A percentile compares a stretch with the other conserved stretches of the same genome.
Conservation (phyloP, 139 green algal genomes). For the Nannochloris sp. region DNA sequence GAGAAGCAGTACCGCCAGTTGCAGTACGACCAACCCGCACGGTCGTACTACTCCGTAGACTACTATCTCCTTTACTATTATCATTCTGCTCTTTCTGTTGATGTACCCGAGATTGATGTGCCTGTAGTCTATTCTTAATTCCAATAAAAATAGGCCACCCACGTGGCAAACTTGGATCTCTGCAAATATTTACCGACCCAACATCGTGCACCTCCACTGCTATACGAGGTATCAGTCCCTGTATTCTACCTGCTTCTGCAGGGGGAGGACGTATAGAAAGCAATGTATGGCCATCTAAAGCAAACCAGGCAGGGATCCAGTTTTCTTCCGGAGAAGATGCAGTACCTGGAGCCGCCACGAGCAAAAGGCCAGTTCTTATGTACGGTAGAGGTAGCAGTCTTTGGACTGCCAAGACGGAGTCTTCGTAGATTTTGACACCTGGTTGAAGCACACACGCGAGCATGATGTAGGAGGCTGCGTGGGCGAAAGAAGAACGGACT, state of each 20-base stretch:
- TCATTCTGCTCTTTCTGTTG: no score
- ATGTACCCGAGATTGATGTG: no score
- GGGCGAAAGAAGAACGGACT: neutral
- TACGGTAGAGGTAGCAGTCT: slow-evolving; percentile 4
- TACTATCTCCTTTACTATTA: no score
- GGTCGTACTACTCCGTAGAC: no score
- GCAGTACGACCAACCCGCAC: no score
- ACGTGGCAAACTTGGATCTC: neutral
- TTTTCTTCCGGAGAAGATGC: neutral
- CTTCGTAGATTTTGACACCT: neutral
- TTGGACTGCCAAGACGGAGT: neutral
- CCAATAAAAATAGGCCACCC: neutral
- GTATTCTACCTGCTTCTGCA: neutral
- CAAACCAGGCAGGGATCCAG: neutral
- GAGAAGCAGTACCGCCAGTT: no score
- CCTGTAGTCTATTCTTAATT: no score
- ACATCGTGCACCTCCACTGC: neutral
- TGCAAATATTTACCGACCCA: neutral
- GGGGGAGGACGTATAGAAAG: neutral
- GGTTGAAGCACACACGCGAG: slow-evolving; percentile 20
- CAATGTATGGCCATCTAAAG: neutral
- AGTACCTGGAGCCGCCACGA: neutral
- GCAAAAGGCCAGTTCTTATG: neutral
- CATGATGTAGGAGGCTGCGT: slow-evolving; percentile 3
- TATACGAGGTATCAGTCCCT: neutral